These are phyloP conservation scores for Coprinopsis strossmayeri DNA, from an alignment of 768 basidiomycete species.

Conservation along the genomic window DNA sequence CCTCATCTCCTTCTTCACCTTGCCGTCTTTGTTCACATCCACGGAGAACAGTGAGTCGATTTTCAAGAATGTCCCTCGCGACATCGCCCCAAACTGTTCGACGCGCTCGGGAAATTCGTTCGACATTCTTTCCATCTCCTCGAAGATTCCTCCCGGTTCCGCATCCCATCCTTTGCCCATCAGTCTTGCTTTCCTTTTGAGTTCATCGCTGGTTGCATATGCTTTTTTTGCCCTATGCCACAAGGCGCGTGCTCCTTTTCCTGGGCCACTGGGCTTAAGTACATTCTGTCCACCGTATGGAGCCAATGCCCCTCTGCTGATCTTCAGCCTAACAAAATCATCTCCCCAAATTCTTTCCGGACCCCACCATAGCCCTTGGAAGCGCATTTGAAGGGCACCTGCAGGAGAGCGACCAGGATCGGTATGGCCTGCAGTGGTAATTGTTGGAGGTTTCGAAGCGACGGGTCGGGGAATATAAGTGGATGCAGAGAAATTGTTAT, in stretches of 20 bases:
- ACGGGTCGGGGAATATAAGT: no score
- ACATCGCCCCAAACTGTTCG: constrained; percentile 42
- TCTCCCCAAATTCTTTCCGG: constrained; percentile 84
- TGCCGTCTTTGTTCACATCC: constrained; percentile 41
- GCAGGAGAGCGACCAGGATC: no score
- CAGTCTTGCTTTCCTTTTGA: no score
- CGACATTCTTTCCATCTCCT: no score
- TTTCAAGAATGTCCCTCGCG: constrained; percentile 67
- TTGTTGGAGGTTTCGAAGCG: not conserved
- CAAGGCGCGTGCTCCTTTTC: constrained; percentile 23
- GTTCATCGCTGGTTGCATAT: no score
- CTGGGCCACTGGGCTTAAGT: constrained; percentile 54
- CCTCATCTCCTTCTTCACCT: constrained; percentile 50
- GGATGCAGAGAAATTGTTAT: not conserved
- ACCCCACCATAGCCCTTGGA: constrained; percentile 87
- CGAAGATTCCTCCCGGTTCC: no score
- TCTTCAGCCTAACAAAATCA: constrained; percentile 75
- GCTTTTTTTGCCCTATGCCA: constrained; percentile 16
- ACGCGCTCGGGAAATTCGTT: constrained; percentile 13
- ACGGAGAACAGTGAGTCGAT: constrained; percentile 60
- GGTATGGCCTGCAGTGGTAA: not conserved
- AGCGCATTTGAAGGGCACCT: constrained; percentile 42
- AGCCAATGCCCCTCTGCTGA: constrained; percentile 59
- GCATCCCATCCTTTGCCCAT: no score
- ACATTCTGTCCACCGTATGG: constrained; percentile 59